phyloP scores from a whole-genome alignment of 176 grass and related monocot genomes.

The Themeda triandra region DNA sequence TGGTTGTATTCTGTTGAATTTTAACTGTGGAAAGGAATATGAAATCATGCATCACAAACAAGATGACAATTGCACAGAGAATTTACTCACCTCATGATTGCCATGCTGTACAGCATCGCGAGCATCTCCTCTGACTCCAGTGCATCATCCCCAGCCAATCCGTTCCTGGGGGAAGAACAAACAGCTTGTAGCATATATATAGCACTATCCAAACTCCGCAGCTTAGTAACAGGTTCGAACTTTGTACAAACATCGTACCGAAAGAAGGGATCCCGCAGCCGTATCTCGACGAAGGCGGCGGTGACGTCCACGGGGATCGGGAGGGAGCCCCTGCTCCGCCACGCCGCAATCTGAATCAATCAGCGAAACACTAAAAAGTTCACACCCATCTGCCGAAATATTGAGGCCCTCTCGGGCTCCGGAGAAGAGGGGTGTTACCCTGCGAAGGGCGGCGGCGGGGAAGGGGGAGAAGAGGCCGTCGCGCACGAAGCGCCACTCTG shows the following conservation, averaged over 20 bases:
- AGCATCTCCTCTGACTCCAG: slow-evolving; percentile 80
- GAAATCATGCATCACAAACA: not conserved
- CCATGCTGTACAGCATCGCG: slow-evolving; percentile 84
- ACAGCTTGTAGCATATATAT: slow-evolving; percentile 5
- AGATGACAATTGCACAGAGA: not conserved
- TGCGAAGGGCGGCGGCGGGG: slow-evolving; percentile 47
- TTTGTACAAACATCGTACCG: slow-evolving; percentile 22
- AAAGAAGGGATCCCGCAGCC: slow-evolving; percentile 87
- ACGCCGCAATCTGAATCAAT: slow-evolving; percentile 62
- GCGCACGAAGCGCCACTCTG: slow-evolving; percentile 74
- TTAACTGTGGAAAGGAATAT: not conserved
- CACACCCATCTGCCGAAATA: not conserved
- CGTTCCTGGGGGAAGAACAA: slow-evolving; percentile 38
- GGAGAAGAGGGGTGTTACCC: slow-evolving; percentile 35
- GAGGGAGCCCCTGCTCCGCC: slow-evolving; percentile 79
- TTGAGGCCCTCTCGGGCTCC: not conserved
- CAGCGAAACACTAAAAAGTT: not conserved
- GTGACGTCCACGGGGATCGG: slow-evolving; percentile 77
- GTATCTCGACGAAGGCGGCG: slow-evolving; percentile 70
- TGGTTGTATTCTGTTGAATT: not conserved
- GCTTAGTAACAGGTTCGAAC: not conserved
- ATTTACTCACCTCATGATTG: slow-evolving; percentile 64
- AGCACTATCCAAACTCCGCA: not conserved
- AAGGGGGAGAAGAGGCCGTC: slow-evolving; percentile 71
- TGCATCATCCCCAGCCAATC: slow-evolving; percentile 10